Percentiles rank a stretch among this genome's conserved stretches.
Evolutionary conservation across 352 stramenopile species (phyloP).

Genomic region (Pythium utonaiense): DNA sequence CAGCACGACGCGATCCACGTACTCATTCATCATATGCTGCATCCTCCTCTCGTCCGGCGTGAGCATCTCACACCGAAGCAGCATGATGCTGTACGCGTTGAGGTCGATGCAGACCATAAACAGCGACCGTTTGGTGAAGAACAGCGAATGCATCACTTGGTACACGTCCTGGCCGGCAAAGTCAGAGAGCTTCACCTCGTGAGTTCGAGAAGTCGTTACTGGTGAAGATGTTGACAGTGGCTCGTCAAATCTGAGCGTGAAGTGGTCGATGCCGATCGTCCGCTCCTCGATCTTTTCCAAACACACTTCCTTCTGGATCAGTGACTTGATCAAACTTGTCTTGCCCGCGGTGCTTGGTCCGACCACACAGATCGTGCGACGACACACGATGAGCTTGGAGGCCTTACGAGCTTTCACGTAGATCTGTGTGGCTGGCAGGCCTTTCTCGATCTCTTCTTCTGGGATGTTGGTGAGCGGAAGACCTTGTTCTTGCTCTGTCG

Average conservation of each 20-base stretch:
- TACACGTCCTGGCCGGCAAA: constrained; percentile 9
- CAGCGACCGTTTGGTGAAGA: constrained; percentile 5
- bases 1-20: background rate
- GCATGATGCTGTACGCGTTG: background rate
- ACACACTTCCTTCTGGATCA: background rate
- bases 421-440: background rate
- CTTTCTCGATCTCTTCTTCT: background rate
- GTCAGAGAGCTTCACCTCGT: constrained; percentile 7
- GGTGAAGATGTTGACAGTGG: background rate
- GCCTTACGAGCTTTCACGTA: no score
- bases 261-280: background rate
- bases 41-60: background rate
- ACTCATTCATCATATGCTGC: background rate
- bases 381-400: background rate
- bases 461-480: background rate
- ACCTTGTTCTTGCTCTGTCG: background rate
- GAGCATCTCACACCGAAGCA: background rate
- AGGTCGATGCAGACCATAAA: constrained; percentile 7
- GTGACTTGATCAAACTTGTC: constrained; percentile 10
- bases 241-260: background rate
- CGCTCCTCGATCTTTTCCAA: constrained; percentile 15
- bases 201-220: no score
- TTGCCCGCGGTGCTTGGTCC: constrained; percentile 24
- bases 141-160: constrained; percentile 6
- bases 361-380: constrained; percentile 24